These are phyloP conservation scores for Diplodia mutila DNA, from an alignment of 2,329 filamentous ascomycete species.

Conservation along the genomic window DNA sequence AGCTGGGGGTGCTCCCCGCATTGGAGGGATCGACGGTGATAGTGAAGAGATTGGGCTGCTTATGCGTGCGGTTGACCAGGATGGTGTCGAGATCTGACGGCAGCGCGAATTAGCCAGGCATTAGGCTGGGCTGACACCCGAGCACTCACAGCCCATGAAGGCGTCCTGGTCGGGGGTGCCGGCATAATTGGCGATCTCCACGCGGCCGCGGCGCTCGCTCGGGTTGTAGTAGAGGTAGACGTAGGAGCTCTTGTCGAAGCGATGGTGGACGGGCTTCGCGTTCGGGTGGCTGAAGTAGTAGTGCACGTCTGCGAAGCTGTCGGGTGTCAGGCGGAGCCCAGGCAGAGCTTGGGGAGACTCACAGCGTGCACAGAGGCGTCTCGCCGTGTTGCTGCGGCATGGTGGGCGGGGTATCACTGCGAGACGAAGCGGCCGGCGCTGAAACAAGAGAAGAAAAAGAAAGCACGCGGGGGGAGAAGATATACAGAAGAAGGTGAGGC, in stretches of 20 bases:
- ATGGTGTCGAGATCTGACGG: slow-evolving; percentile 66
- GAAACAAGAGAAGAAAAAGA: slow-evolving; percentile 2
- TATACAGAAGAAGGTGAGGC: slow-evolving; percentile 27
- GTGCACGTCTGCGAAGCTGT: slow-evolving; percentile 76
- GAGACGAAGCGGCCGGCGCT: slow-evolving; percentile 19
- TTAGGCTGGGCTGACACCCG: background rate
- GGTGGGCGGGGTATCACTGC: slow-evolving; percentile 1
- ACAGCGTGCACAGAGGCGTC: slow-evolving; percentile 53
- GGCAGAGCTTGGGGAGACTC: slow-evolving; percentile 30
- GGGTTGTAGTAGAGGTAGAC: slow-evolving; percentile 80
- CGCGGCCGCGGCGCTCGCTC: slow-evolving; percentile 65
- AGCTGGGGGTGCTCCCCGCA: slow-evolving; percentile 42
- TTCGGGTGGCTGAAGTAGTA: slow-evolving; percentile 75
- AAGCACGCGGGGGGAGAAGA: slow-evolving; percentile 18
- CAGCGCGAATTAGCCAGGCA: background rate
- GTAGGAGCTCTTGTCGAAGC: slow-evolving; percentile 79
- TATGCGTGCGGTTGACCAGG: slow-evolving; percentile 71
- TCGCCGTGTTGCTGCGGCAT: slow-evolving; percentile 56
- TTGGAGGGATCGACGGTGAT: slow-evolving; percentile 60
- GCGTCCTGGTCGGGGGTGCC: slow-evolving; percentile 79
- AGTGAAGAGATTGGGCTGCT: slow-evolving; percentile 72
- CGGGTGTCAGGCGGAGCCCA: slow-evolving; percentile 30
- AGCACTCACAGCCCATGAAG: slow-evolving; percentile 72
- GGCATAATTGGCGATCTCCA: slow-evolving; percentile 76
- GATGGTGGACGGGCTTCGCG: slow-evolving; percentile 72